Percentiles rank a stretch among this genome's conserved stretches.
Conservation (phyloP, 768 basidiomycete genomes). For the Boletus subcaerulescens region DNA sequence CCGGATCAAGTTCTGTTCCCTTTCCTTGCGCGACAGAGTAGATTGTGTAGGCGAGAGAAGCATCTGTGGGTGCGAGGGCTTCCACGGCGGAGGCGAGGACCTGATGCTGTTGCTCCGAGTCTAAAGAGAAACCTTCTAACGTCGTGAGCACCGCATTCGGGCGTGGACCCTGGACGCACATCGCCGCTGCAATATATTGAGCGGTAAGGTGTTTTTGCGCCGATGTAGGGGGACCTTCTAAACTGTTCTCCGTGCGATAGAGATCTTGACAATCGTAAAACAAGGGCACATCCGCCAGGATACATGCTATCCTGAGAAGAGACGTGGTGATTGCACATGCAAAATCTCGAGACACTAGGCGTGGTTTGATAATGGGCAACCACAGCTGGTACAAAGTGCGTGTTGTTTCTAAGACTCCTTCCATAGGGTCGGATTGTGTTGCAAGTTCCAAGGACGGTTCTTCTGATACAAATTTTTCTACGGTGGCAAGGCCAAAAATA, state of each 20-base stretch:
- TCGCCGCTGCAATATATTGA: slow-evolving; percentile 28
- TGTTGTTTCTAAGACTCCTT: slow-evolving; percentile 25
- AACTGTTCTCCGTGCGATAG: slow-evolving; percentile 27
- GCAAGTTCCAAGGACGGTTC: neutral
- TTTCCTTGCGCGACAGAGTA: slow-evolving; percentile 30
- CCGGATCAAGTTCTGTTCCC: slow-evolving; percentile 21
- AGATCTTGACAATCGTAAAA: slow-evolving; percentile 36
- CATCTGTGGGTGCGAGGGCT: slow-evolving; percentile 27
- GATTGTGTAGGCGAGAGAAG: slow-evolving; percentile 31
- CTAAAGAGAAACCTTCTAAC: slow-evolving; percentile 26
- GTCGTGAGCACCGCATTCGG: slow-evolving; percentile 30
- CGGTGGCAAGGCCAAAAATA: slow-evolving; percentile 38
- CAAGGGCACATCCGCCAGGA: slow-evolving; percentile 37
- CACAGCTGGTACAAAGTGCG: slow-evolving; percentile 44
- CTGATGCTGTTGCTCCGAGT: slow-evolving; percentile 23
- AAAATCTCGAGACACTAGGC: slow-evolving; percentile 33
- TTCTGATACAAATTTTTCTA: slow-evolving; percentile 32
- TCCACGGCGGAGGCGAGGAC: slow-evolving; percentile 25
- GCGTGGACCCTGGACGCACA: slow-evolving; percentile 26
- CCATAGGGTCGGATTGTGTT: neutral
- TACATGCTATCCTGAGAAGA: slow-evolving; percentile 45
- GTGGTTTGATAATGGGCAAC: slow-evolving; percentile 22
- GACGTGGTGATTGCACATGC: slow-evolving; percentile 34
- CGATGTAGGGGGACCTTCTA: neutral
- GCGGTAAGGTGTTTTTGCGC: slow-evolving; percentile 12